Base-by-base conservation (phyloP, 73 alveolate species). In the Durusdinium trenchii region DNA sequence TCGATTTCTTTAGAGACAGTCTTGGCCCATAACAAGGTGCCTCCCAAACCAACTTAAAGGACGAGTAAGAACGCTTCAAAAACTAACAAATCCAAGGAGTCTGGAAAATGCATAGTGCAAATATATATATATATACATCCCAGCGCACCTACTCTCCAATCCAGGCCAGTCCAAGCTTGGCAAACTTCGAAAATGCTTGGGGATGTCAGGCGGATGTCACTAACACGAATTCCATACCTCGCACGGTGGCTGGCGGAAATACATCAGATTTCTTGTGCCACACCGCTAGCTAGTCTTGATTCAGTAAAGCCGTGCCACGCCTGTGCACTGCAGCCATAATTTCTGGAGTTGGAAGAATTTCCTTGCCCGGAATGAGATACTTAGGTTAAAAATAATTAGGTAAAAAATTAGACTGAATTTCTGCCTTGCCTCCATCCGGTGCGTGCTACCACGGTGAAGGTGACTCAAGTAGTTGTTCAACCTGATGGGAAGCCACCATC, bases 81-180 rank as follows among this genome's bases (percentile, higher is more conserved):
- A n/a, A n/a, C n/a, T n/a, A n/a, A n/a, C n/a, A n/a, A n/a, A n/a
- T n/a, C n/a, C n/a, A n/a, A n/a, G n/a, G n/a, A n/a, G n/a, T n/a
- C n/a, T n/a, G n/a, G n/a, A n/a, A n/a, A n/a, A n/a, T n/a, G n/a
- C n/a, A n/a, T n/a, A n/a, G n/a, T n/a, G n/a, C n/a, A n/a, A n/a
- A n/a, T n/a, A n/a, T n/a, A n/a, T n/a, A n/a, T n/a, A n/a, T n/a
- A n/a, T n/a, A n/a, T n/a, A n/a, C n/a, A n/a, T n/a, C n/a, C n/a
- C n/a, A n/a, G n/a, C n/a, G n/a, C n/a, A 85, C 95, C 95, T 87
- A 48, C 85, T 60, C 85, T 26, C 95, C 95, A 87, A 69, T 87
- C 86, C 75, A 57, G 51, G 14, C 95, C 95, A 42, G 95, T 87
- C 95, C 95, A 87, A 48, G 38, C 48, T 28, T 69, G 52, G 67